Evolutionary conservation across 495 filamentous ascomycete species (phyloP).

Genomic region (Melanomma pulvis-pyrius): DNA sequence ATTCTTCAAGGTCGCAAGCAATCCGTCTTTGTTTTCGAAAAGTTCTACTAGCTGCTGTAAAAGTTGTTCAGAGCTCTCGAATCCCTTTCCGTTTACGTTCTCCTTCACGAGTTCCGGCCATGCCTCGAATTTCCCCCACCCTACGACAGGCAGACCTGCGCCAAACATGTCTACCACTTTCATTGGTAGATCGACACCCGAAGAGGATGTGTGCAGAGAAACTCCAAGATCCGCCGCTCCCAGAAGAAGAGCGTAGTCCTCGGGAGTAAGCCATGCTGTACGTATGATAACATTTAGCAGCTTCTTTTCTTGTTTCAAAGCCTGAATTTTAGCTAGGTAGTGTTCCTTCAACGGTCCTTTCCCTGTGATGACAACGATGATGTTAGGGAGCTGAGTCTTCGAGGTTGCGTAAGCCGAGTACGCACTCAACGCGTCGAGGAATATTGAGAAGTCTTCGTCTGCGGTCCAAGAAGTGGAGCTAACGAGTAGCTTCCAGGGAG

Average conservation of each 20-base stretch:
- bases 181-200: conserved; percentile 96
- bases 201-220: conserved; percentile 88
- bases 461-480: conserved; percentile 96
- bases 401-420: conserved; percentile 59
- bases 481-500: conserved; percentile 65
- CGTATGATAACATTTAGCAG: conserved; percentile 69
- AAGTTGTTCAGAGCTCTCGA: conserved; percentile 67
- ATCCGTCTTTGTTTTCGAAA: conserved; percentile 55
- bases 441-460: conserved; percentile 89
- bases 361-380: conserved; percentile 89
- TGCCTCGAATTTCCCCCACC: conserved; percentile 79
- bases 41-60: conserved; percentile 61
- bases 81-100: conserved; percentile 81
- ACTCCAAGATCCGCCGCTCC: conserved; percentile 87
- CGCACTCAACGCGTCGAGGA: conserved; percentile 78
- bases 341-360: conserved; percentile 81
- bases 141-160: conserved; percentile 85
- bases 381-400: conserved; percentile 54
- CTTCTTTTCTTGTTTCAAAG: conserved; percentile 59
- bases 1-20: conserved; percentile 63
- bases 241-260: conserved; percentile 85
- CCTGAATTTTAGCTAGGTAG: conserved; percentile 67
- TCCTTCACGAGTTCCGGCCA: conserved; percentile 86
- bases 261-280: conserved; percentile 79
- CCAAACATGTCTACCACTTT: conserved; percentile 99